A percentile compares a stretch with the other conserved stretches of the same genome.
phyloP scores from a whole-genome alignment of 2,329 filamentous ascomycete species.

The Cytospora paraplurivora region DNA sequence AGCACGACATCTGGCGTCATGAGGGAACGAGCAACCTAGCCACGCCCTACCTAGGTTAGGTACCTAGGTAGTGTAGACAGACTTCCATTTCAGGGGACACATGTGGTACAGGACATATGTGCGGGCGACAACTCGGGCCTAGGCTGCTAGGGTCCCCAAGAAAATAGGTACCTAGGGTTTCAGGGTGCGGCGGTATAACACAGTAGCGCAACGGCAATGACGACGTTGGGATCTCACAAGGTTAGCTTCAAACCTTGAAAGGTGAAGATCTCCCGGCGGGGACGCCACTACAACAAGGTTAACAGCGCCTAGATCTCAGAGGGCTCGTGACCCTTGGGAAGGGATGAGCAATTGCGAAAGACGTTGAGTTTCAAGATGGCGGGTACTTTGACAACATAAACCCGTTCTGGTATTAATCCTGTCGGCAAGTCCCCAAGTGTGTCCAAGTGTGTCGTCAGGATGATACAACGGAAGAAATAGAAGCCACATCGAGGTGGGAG shows the following conservation, averaged over 20 bases:
- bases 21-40: not conserved
- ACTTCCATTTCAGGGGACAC: constrained; percentile 5
- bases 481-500: not conserved
- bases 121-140: not conserved
- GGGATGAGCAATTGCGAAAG: not conserved
- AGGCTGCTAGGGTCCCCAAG: not conserved
- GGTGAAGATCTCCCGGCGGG: not conserved
- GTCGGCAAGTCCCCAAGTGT: no score
- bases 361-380: not conserved
- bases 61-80: constrained; percentile 5
- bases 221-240: not conserved
- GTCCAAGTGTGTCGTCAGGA: not conserved
- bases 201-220: not conserved
- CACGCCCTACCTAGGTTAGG: no score
- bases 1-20: constrained; percentile 18
- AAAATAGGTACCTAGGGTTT: not conserved
- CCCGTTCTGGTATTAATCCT: no score
- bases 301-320: no score
- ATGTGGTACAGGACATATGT: not conserved
- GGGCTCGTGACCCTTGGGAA: no score
- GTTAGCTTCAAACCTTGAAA: not conserved
- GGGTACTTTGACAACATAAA: not conserved
- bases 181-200: not conserved
- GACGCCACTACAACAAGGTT: not conserved
- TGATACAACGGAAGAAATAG: not conserved